phyloP scores from a whole-genome alignment of 2,329 filamentous ascomycete species.

The Monilinia polystroma region DNA sequence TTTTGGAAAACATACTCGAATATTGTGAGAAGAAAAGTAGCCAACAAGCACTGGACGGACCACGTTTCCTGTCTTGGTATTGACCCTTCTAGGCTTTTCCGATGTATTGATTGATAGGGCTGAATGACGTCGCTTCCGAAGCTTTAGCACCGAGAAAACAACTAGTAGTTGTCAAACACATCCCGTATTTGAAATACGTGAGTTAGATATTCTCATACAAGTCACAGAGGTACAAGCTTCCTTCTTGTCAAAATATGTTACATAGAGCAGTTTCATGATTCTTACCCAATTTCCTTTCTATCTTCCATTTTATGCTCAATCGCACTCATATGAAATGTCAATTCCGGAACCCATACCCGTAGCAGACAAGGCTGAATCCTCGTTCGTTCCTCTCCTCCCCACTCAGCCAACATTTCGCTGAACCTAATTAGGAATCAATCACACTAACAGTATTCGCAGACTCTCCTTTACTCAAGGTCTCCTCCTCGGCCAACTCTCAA shows the following conservation, averaged over 20 bases:
- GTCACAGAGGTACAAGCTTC: not conserved
- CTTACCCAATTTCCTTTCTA: not conserved
- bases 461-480: conserved; percentile 93
- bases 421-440: conserved; percentile 14
- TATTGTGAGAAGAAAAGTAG: too few species aligned
- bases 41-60: too few species aligned
- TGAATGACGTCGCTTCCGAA: conserved; percentile 20
- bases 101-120: not conserved
- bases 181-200: conserved; percentile 5
- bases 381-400: conserved; percentile 40
- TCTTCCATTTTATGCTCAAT: not conserved
- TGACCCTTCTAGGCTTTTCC: too few species aligned
- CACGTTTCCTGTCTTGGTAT: too few species aligned
- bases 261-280: not conserved
- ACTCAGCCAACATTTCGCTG: conserved; percentile 2
- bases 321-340: conserved; percentile 13
- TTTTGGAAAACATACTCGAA: too few species aligned
- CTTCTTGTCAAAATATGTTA: not conserved
- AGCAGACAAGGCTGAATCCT: conserved; percentile 41
- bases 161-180: not conserved
- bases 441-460: conserved; percentile 46
- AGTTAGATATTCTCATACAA: not conserved
- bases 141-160: conserved; percentile 4
- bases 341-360: conserved; percentile 13
- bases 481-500: conserved; percentile 87